Evolutionary conservation across 2,329 filamentous ascomycete species (phyloP).

Genomic region (Byssochlamys sp.): DNA sequence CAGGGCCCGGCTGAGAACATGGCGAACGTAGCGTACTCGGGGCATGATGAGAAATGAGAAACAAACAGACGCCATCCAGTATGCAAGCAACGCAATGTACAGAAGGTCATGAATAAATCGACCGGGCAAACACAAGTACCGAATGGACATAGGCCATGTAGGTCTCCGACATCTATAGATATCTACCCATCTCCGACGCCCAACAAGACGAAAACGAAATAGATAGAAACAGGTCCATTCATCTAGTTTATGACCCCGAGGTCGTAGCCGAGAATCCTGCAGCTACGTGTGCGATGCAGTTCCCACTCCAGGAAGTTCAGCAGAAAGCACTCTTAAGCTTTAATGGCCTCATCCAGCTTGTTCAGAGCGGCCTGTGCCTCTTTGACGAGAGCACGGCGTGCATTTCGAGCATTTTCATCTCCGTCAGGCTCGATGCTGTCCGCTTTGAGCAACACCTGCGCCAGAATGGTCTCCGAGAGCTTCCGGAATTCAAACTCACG

Average conservation of each 20-base stretch:
- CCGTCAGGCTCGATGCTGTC: constrained; percentile 68
- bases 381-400: constrained; percentile 36
- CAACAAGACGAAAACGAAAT: not conserved
- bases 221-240: not conserved
- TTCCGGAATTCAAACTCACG: constrained; percentile 36
- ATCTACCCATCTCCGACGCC: not conserved
- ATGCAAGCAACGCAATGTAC: not conserved
- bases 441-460: constrained; percentile 43
- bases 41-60: not conserved
- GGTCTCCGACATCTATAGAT: not conserved
- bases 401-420: constrained; percentile 45
- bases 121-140: not conserved
- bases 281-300: not conserved
- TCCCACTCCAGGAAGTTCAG: not conserved
- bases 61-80: not conserved
- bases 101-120: not conserved
- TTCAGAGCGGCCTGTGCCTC: constrained; percentile 33
- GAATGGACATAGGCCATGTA: not conserved
- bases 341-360: constrained; percentile 26
- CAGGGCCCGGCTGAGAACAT: not conserved
- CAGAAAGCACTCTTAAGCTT: constrained; percentile 5
- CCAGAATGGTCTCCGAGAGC: constrained; percentile 35
- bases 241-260: not conserved
- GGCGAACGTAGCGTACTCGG: not conserved
- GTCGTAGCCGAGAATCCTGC: not conserved